phyloP scores from a whole-genome alignment of 768 basidiomycete species.

The Atractiella rhizophila region DNA sequence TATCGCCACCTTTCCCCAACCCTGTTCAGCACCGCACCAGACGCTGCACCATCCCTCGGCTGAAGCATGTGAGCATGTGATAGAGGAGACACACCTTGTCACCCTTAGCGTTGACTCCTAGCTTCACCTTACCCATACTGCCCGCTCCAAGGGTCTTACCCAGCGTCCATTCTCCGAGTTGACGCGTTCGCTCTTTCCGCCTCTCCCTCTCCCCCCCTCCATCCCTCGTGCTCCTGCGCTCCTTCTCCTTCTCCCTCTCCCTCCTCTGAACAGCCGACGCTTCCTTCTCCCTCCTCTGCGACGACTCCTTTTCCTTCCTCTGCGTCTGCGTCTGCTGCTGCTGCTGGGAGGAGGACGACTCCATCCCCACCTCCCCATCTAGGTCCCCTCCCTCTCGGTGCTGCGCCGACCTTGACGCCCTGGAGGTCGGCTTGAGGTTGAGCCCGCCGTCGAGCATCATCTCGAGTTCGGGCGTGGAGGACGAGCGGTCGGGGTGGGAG shows the following conservation, averaged over 20 bases:
- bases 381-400: too few species aligned
- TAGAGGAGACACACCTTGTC: constrained; percentile 47
- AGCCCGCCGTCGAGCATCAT: too few species aligned
- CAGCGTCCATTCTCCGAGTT: constrained; percentile 77
- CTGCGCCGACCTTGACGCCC: too few species aligned
- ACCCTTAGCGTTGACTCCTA: constrained; percentile 60
- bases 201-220: constrained; percentile 7
- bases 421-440: too few species aligned
- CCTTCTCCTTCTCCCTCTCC: neutral
- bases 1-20: constrained; percentile 54
- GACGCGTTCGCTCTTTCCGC: too few species aligned
- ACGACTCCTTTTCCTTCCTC: neutral
- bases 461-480: neutral
- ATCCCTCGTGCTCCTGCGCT: neutral
- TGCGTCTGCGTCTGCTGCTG: neutral
- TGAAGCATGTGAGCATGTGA: neutral
- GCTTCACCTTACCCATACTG: constrained; percentile 97
- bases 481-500: constrained; percentile 2
- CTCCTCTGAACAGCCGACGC: neutral
- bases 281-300: neutral
- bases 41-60: neutral
- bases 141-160: constrained; percentile 93
- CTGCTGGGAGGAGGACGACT: too few species aligned
- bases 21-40: neutral
- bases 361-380: too few species aligned